Evolutionary conservation across 768 basidiomycete genomes (phyloP).

Genomic region (Leccinum disarticulatum): DNA sequence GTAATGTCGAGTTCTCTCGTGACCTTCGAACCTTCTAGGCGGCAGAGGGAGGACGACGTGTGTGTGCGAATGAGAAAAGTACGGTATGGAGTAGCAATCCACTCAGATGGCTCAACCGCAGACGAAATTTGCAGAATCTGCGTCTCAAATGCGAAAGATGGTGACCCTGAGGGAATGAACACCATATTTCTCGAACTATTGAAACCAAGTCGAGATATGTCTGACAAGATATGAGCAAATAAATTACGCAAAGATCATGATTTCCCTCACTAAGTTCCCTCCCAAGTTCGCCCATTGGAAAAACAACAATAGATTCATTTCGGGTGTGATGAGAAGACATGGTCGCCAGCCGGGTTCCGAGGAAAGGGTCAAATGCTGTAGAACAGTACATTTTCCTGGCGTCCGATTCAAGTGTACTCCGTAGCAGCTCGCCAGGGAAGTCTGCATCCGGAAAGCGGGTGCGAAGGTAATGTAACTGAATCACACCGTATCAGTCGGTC

Average conservation of each 20-base stretch:
- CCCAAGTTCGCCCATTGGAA: slow-evolving; percentile 63
- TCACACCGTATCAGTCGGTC: background rate
- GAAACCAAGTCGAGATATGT: slow-evolving; percentile 45
- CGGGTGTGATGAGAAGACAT: slow-evolving; percentile 31
- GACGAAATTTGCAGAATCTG: slow-evolving; percentile 65
- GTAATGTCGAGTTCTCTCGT: slow-evolving; percentile 39
- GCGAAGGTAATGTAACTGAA: slow-evolving; percentile 69
- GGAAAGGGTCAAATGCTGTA: slow-evolving; percentile 53
- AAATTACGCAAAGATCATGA: background rate
- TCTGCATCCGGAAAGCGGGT: slow-evolving; percentile 73
- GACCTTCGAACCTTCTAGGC: slow-evolving; percentile 26
- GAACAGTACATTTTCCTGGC: slow-evolving; percentile 35
- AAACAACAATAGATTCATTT: slow-evolving; percentile 41
- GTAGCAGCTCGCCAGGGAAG: slow-evolving; percentile 65
- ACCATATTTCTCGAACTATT: slow-evolving; percentile 16
- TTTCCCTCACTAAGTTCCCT: slow-evolving; percentile 57
- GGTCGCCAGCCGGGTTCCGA: slow-evolving; percentile 53
- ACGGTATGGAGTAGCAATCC: slow-evolving; percentile 16
- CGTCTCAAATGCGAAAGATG: slow-evolving; percentile 54
- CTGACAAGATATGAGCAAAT: slow-evolving; percentile 34
- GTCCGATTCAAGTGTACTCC: slow-evolving; percentile 53
- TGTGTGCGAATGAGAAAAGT: slow-evolving; percentile 45
- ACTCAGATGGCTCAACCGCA: slow-evolving; percentile 23
- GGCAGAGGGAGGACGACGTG: slow-evolving; percentile 42
- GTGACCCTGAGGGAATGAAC: slow-evolving; percentile 37